Evolutionary conservation across 2,329 filamentous ascomycete genomes (phyloP).

Genomic region (Mariannaea sp.): DNA sequence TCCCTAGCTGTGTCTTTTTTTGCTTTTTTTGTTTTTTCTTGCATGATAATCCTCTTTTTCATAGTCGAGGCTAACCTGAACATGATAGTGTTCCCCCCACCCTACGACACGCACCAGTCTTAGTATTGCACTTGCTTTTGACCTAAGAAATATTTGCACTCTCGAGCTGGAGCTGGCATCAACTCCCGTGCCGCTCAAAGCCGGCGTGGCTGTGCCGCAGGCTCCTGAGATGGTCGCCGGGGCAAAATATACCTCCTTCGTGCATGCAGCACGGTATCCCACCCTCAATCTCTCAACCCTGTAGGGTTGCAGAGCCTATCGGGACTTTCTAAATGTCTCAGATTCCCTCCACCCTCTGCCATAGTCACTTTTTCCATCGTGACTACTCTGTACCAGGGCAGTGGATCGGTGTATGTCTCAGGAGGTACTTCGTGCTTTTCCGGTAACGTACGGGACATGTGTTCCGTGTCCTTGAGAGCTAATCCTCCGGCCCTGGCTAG

Average conservation of each 20-base stretch:
- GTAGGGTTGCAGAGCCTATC: background rate
- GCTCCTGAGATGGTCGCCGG: background rate
- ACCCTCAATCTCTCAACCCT: background rate
- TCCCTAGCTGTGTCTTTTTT: too few relatives aligned
- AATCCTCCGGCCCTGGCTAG: background rate
- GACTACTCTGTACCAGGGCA: slow-evolving; percentile 2
- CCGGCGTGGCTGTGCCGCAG: background rate
- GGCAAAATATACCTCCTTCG: too few relatives aligned
- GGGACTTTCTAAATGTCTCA: slow-evolving; percentile 8
- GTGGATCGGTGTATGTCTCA: slow-evolving; percentile 1
- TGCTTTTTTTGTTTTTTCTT: too few relatives aligned
- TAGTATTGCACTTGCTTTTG: too few relatives aligned
- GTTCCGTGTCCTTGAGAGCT: background rate
- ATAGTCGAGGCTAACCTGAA: too few relatives aligned
- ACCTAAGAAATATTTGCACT: too few relatives aligned
- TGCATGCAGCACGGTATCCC: background rate
- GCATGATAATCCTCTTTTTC: too few relatives aligned
- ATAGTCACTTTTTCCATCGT: slow-evolving; percentile 4
- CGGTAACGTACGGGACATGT: background rate
- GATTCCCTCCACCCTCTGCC: slow-evolving; percentile 17
- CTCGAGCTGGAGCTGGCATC: background rate
- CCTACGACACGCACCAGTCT: too few relatives aligned
- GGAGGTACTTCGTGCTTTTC: background rate
- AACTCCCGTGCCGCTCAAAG: background rate
- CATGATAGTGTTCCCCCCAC: too few relatives aligned